Conservation (phyloP, 192 early-diverging fungal species). For the Coemansia biformis region DNA sequence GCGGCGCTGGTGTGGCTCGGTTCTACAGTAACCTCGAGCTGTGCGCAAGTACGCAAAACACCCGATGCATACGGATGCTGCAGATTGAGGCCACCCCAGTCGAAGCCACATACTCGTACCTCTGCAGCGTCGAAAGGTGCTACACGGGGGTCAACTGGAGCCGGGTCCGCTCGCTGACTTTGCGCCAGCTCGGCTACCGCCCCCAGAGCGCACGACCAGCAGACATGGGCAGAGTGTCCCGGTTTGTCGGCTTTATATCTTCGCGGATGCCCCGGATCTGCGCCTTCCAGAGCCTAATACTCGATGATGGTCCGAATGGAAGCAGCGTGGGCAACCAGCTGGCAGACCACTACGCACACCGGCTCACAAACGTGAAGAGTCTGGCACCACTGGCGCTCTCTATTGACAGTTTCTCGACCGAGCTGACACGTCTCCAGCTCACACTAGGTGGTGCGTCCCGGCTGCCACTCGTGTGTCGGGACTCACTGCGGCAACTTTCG, state of each 20-base stretch:
- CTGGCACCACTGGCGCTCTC: slow-evolving; percentile 1
- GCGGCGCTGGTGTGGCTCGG: neutral
- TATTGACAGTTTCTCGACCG: neutral
- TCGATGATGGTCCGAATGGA: neutral
- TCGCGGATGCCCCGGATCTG: slow-evolving; percentile 1
- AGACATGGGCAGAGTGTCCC: neutral
- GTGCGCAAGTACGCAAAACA: neutral
- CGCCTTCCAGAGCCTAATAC: slow-evolving; percentile 1
- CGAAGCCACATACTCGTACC: neutral
- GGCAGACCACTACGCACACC: slow-evolving; percentile 1
- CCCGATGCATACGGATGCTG: neutral
- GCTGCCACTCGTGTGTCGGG: neutral
- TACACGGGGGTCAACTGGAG: neutral
- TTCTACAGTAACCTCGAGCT: slow-evolving; percentile 4
- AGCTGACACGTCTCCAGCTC: slow-evolving; percentile 9
- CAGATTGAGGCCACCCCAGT: slow-evolving; percentile 2
- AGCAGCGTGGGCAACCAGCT: slow-evolving; percentile 4
- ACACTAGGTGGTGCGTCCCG: neutral
- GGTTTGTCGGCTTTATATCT: slow-evolving; percentile 1
- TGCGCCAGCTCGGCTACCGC: slow-evolving; percentile 4
- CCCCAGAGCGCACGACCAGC: neutral
- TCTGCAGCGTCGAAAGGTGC: neutral
- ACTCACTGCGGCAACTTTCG: slow-evolving; percentile 5
- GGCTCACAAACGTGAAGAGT: slow-evolving; percentile 1
- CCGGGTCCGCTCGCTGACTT: slow-evolving; percentile 1